Conservation (phyloP, 805 yeast species). For the Candida ortonii region DNA sequence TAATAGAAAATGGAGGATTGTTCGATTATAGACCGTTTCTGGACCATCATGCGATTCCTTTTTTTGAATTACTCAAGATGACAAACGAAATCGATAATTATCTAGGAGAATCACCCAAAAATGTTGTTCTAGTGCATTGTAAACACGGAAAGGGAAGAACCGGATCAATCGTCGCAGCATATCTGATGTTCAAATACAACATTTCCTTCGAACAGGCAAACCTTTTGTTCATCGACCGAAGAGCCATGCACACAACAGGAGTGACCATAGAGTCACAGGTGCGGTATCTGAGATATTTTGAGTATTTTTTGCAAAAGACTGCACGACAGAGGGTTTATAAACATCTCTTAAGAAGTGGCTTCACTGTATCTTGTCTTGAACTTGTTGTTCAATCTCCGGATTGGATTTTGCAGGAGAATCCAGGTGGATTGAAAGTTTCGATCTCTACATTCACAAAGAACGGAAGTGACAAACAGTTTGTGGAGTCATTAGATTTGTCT, state of each 20-base stretch:
- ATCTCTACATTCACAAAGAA: conserved; percentile 1
- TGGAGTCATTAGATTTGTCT: background rate
- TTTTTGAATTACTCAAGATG: conserved; percentile 44
- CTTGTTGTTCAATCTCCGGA: conserved; percentile 11
- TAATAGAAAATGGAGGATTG: conserved; percentile 36
- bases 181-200: conserved; percentile 49
- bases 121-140: conserved; percentile 71
- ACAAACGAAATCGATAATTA: conserved; percentile 45
- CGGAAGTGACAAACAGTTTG: conserved; percentile 2
- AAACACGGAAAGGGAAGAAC: conserved; percentile 91
- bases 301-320: conserved; percentile 12
- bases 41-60: conserved; percentile 78
- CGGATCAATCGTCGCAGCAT: conserved; percentile 72
- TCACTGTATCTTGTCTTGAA: conserved; percentile 2
- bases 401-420: conserved; percentile 6
- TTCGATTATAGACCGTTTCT: conserved; percentile 55
- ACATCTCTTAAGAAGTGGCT: conserved; percentile 5
- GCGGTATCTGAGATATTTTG: conserved; percentile 59
- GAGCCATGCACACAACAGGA: conserved; percentile 61
- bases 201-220: conserved; percentile 46
- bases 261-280: conserved; percentile 70
- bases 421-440: conserved; percentile 4
- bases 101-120: conserved; percentile 35
- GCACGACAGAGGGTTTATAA: conserved; percentile 8
- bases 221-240: conserved; percentile 46